These are phyloP conservation scores for Trametes coccinea DNA, from an alignment of 768 basidiomycete species.

Conservation along the genomic window DNA sequence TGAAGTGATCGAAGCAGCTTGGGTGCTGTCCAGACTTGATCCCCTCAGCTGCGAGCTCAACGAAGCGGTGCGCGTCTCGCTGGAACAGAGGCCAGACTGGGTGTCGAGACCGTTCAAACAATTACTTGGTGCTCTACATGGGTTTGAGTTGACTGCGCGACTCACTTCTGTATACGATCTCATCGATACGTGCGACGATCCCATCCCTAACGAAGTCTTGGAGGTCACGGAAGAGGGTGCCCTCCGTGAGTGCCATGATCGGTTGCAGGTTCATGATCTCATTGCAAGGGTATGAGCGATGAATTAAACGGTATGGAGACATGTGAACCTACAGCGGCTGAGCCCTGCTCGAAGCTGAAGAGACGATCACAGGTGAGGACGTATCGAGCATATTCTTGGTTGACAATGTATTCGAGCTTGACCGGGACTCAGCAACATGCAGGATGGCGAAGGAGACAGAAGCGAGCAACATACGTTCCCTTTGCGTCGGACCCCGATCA, in stretches of 20 bases:
- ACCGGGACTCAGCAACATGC: not conserved
- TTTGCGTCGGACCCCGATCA: constrained; percentile 36
- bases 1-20: constrained; percentile 33
- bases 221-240: constrained; percentile 33
- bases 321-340: constrained; percentile 28
- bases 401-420: constrained; percentile 39
- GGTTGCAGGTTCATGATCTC: constrained; percentile 37
- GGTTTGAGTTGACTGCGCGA: not conserved
- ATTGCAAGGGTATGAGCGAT: not conserved
- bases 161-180: constrained; percentile 25
- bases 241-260: constrained; percentile 28
- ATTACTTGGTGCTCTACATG: not conserved
- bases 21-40: constrained; percentile 11
- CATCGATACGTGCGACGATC: constrained; percentile 31
- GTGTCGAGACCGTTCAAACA: not conserved
- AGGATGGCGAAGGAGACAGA: too few species aligned
- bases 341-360: constrained; percentile 37
- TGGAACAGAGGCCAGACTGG: constrained; percentile 28
- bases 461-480: constrained; percentile 27
- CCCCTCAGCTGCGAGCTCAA: constrained; percentile 14
- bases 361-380: constrained; percentile 33
- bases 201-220: constrained; percentile 33
- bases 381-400: constrained; percentile 29
- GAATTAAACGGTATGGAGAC: not conserved
- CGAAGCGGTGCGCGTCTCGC: constrained; percentile 24